Conservation (phyloP, 257 asterid genomes). For the Leptodermis oblonga region DNA sequence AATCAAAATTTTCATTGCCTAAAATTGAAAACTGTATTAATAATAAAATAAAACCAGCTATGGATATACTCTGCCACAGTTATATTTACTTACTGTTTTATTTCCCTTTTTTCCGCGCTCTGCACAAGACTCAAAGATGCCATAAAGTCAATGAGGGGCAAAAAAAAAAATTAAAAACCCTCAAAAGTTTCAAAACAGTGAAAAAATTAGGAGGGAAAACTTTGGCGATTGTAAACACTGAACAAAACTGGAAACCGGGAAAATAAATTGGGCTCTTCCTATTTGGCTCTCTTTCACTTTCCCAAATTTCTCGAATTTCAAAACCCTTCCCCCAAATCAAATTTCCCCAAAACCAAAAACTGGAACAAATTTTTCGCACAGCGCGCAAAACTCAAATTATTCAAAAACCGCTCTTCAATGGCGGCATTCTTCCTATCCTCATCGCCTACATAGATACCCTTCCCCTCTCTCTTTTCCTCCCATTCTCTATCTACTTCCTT, state of each 20-base stretch:
- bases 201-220: slow-evolving; percentile 7
- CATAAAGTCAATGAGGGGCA: neutral
- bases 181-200: neutral
- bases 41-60: too few species aligned
- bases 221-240: neutral
- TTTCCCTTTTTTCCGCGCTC: too few species aligned
- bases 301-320: slow-evolving; percentile 19
- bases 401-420: slow-evolving; percentile 28
- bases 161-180: neutral
- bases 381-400: slow-evolving; percentile 27
- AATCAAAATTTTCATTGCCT: too few species aligned
- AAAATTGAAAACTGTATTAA: too few species aligned
- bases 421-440: slow-evolving; percentile 18
- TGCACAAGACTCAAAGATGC: neutral
- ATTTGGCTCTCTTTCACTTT: slow-evolving; percentile 7
- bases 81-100: neutral
- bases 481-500: neutral
- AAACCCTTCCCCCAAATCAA: slow-evolving; percentile 9
- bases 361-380: neutral
- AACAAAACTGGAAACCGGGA: slow-evolving; percentile 20
- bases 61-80: neutral
- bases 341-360: neutral
- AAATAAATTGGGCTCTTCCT: too few species aligned
- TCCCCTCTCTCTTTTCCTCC: neutral
- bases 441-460: slow-evolving; percentile 16